Conservation (phyloP, 1,284 basidiomycete genomes). For the Trichosporon sp. region DNA sequence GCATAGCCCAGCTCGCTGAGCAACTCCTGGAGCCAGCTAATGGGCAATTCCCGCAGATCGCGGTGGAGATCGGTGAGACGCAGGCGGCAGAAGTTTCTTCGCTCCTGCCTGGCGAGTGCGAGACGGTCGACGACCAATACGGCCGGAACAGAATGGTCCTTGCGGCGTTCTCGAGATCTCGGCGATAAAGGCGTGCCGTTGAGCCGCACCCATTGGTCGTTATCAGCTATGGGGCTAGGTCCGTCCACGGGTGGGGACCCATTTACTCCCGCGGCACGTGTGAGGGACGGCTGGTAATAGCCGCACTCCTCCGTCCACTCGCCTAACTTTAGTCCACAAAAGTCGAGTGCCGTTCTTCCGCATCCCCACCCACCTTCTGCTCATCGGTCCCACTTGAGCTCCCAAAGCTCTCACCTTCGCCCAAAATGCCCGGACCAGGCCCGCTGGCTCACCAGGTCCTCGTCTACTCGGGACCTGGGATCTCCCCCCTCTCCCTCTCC, state of each 20-base stretch:
- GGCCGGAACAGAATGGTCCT: conserved; percentile 53
- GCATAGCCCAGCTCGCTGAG: conserved; percentile 60
- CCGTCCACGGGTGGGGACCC: neutral
- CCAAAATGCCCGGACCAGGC: conserved; percentile 38
- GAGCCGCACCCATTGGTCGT: neutral
- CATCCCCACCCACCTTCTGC: neutral
- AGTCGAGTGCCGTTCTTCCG: neutral
- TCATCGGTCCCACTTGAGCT: neutral
- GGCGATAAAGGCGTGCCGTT: neutral
- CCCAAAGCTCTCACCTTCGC: neutral
- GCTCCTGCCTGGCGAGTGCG: conserved; percentile 57
- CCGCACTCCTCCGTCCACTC: neutral
- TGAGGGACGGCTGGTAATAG: neutral
- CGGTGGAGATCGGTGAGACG: conserved; percentile 71
- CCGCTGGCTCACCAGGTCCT: conserved; percentile 58
- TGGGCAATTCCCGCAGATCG: conserved; percentile 51
- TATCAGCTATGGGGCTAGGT: neutral
- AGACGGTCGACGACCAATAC: conserved; percentile 75
- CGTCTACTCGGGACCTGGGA: conserved; percentile 70
- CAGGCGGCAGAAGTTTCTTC: conserved; percentile 63
- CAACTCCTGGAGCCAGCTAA: conserved; percentile 48
- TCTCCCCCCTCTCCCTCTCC: conserved; percentile 58
- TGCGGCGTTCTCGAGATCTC: conserved; percentile 14
- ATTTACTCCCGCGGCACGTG: conserved; percentile 2
- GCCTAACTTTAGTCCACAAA: conserved; percentile 6